Percentiles rank a stretch among this genome's conserved stretches.
phyloP scores from a whole-genome alignment of 2,329 filamentous ascomycete species.

The Colletotrichum siamense region DNA sequence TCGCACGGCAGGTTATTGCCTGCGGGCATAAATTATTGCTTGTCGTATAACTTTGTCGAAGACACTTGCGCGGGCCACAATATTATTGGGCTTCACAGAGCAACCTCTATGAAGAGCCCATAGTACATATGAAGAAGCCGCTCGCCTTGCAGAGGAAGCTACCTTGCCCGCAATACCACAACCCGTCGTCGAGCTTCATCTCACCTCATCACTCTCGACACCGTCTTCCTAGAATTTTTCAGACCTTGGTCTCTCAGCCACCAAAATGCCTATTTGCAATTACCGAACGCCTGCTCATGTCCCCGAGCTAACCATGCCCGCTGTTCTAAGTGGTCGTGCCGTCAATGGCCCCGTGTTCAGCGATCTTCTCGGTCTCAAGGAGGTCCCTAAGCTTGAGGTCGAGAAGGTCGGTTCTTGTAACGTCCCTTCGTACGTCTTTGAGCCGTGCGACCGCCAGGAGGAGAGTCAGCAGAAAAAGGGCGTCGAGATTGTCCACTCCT shows the following conservation, averaged over 20 bases:
- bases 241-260: background rate
- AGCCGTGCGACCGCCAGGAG: background rate
- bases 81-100: no score
- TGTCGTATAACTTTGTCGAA: rapidly evolving
- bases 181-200: background rate
- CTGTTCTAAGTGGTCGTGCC: background rate
- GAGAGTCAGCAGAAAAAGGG: background rate
- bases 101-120: rapidly evolving
- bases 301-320: no score
- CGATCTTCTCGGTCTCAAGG: background rate
- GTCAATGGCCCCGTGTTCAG: background rate
- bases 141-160: no score
- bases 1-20: rapidly evolving
- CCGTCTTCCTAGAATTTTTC: rapidly evolving
- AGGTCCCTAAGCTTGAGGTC: background rate
- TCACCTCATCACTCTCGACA: background rate
- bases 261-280: background rate
- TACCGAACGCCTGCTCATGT: rapidly evolving
- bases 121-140: no score
- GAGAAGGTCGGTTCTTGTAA: background rate
- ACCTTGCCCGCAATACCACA: no score
- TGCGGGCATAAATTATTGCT: no score
- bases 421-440: background rate
- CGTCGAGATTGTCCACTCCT: background rate
- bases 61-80: rapidly evolving